Evolutionary conservation across 2,329 filamentous ascomycete genomes (phyloP), one percentile per base, ranked within the genome.

Genomic region (Pseudogymnoascus sp.): DNA sequence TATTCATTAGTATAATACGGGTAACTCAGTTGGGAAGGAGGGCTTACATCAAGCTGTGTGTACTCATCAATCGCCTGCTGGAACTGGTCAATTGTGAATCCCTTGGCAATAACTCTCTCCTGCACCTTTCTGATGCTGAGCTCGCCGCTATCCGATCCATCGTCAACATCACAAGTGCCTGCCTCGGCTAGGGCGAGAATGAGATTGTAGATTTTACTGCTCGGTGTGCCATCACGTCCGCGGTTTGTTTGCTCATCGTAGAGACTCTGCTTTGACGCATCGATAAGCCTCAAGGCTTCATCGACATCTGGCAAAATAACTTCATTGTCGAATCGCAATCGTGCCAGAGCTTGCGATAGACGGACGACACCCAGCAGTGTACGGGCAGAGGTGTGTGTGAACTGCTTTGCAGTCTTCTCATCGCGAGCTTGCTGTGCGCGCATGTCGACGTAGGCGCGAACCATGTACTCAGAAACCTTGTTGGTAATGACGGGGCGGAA

Each of bases 71-170:
- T 81, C 18, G 92, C 88, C 69, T 84, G 84, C 71, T 90, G 82
- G 78, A 96, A 92, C 76, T 99, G 92, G 75, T 97, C 91, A 67
- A 92, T 88, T 0, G 93, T 99, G 76, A 97, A 99, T 2, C 94
- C 94, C 82, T 96, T 97, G 62, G 92, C 94, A 70, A 97, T 82
- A 31, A 99, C 92, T 68, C 94, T 80, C 76, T 97, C 92, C 74
- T 92, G 85, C 65, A 99, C 91, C 76, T 91, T 89, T 68, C 89
- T 84, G 79, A 99, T 83, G 75, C 88, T 94, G 70, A 99, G 78
- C 76, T 97, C 92, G 18, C 89, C 79, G 69, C 83, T 69, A 63
- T 85, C 85, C 53, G 85, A 86, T 14, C 64, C 65, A 66, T 71
- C 71, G 61, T 73, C 72, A 5, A 71, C 70, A 64, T 69, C 68